Base-by-base conservation (phyloP, 1,284 basidiomycete genomes). In the Ceratobasidium sp. region DNA sequence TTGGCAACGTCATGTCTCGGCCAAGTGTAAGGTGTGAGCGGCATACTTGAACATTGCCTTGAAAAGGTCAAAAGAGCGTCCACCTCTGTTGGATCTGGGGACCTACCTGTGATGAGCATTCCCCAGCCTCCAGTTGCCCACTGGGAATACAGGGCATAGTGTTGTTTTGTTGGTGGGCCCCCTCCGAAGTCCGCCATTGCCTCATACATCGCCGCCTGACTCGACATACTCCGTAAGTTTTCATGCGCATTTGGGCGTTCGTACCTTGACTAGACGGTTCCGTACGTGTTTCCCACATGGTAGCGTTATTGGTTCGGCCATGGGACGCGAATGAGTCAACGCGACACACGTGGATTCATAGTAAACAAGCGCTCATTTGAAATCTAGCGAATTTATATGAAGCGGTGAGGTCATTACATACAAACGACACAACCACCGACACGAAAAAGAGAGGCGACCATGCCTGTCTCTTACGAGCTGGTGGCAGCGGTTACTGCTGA, bases 81-180 rank as follows among this genome's bases (percentile, higher is more conserved):
- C n/a, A 12, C 3, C 12, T 35, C 27, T 49, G 35, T 13, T 54
- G 6, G 40, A 52, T 8, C 34, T 27, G n/a, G 20, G 0, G 29
- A 73, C 77, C 40, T 20, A 82, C 82, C 94, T 0, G 95, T 94
- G 58, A 96, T 80, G 65, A 98, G 81, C 81, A 97, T 91, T 0
- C 94, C 96, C 93, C 93, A 98, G 22, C 84, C 84, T 3, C 89
- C 86, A 42, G 81, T 77, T 0, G 88, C 86, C 94, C 95, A 98
- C 73, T 82, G 80, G 0, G 84, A 79, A 77, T 98, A 98, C 27
- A 98, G 82, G 0, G 78, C 76, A 43, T 83, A 78, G 76, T 94
- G 90, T 40, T 82, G 78, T 17, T 79, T 74, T 70, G 89, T 91
- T 0, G 94, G 93, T 15, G 85, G 83, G 0, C 91, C 90, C n/a